Evolutionary conservation across 345 rosid genomes (phyloP).

Genomic region (Microcos paniculata): DNA sequence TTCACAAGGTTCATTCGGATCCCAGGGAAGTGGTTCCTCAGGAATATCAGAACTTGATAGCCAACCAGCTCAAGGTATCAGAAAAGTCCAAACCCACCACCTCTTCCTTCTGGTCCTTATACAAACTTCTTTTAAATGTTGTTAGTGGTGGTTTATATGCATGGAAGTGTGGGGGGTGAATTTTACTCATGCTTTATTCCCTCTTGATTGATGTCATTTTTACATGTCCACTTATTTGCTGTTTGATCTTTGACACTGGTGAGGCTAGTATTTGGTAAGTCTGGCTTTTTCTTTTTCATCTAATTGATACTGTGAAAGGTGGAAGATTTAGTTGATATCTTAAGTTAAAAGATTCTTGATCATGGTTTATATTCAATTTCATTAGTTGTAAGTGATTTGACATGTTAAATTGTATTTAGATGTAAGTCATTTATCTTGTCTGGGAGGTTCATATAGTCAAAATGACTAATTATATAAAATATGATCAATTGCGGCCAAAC

Average conservation of each 20-base stretch:
- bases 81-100: too few relatives aligned
- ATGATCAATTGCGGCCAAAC: background rate
- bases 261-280: background rate
- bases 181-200: background rate
- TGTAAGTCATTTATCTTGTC: background rate
- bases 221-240: background rate
- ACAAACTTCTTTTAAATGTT: background rate
- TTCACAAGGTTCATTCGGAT: slow-evolving; percentile 51
- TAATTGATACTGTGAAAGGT: background rate
- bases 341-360: background rate
- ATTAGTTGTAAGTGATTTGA: background rate
- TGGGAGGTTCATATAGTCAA: background rate
- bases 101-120: background rate
- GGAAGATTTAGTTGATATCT: background rate
- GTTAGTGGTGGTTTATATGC: background rate
- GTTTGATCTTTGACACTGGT: slow-evolving; percentile 12
- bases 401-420: background rate
- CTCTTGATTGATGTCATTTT: background rate
- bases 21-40: slow-evolving; percentile 63
- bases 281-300: background rate
- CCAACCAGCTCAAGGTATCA: slow-evolving; percentile 51
- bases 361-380: background rate
- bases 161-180: background rate
- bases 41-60: slow-evolving; percentile 56
- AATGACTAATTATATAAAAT: background rate